Base-by-base conservation (phyloP, 257 asterid genomes). In the Ocimum tenuiflorum region DNA sequence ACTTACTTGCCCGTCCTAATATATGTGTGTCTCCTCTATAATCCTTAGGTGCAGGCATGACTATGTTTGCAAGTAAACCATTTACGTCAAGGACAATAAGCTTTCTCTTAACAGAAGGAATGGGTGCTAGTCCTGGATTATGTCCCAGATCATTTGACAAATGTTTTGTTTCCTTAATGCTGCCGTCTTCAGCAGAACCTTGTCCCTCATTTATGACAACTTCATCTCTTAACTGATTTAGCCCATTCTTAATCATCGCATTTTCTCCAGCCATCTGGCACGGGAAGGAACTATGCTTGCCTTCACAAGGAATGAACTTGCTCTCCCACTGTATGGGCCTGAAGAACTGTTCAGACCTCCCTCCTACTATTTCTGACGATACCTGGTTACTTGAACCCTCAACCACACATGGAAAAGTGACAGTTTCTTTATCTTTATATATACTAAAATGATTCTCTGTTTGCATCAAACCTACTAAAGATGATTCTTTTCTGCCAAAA, bases 61-160 rank as follows among this genome's bases (percentile, higher is more conserved):
- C 80, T 61, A 92, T 77, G 75, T 83, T 74, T 10, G 95, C 97
- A 65, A 89, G 94, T 75, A 92, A 74, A 69, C 99, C 99, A 80
- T 92, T 92, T 36, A 92, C 72, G 74, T 89, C 99, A 72, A 92
- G 97, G 72, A 92, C 88, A 70, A 92, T 75, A 71, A 92, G 99
- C 67, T 85, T 92, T 73, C 82, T 79, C 78, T 63, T 79, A 39
- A 49, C 6, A 47, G 81, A 64, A 65, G 63, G 68, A 20, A 31
- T 2, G 3, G 38, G 59, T 59, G 69, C 36, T 61, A 48, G 61
- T 55, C 54, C 64, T 49, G 77, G 75, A 58, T 41, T n/a, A n/a
- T 14, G 60, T 54, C 38, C 71, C 36, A 68, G 70, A 60, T 60
- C 62, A 6, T 60, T 48, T 29, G 70, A 41, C 29, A 75, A 60